Evolutionary conservation across 176 grass and related monocot species (phyloP).

Genomic region (sorghum (Sorghum bicolor)): Sorghum_bicolor_NCBIv3 NC_012874.2:66354001-66354500

Average conservation of each 20-base stretch:
- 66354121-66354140: no score
- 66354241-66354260: no score
- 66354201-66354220: not conserved
- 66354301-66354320: no score
- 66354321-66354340: no score
- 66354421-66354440: not conserved
- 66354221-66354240: not conserved
- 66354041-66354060: not conserved
- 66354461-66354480: not conserved
- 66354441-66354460: not conserved
- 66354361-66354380: not conserved
- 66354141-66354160: not conserved
- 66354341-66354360: no score
- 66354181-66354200: not conserved
- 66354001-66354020: not conserved
- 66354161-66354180: not conserved
- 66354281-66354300: no score
- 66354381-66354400: not conserved
- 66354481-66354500: not conserved
- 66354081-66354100: no score
- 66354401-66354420: not conserved
- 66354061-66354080: not conserved
- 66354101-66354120: no score
- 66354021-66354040: not conserved
- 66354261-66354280: no score